phyloP scores from a whole-genome alignment of 1,284 basidiomycete genomes.

The Apiotrichum siamense region DNA sequence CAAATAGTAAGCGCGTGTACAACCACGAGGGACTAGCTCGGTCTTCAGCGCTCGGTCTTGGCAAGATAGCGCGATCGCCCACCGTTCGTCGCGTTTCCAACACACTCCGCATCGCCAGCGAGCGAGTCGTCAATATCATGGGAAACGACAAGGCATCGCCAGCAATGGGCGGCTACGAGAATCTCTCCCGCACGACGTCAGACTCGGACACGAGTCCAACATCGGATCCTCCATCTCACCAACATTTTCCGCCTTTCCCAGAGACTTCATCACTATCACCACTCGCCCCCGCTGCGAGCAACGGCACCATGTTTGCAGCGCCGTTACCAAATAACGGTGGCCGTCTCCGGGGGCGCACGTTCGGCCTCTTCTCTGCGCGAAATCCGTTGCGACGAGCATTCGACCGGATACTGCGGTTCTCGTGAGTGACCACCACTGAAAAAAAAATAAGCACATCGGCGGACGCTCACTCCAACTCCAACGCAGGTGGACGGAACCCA shows the following conservation, averaged over 20 bases:
- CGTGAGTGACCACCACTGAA: conserved; percentile 53
- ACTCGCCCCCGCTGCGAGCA: neutral
- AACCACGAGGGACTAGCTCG: conserved; percentile 22
- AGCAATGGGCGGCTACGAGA: conserved; percentile 36
- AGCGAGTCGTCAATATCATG: conserved; percentile 63
- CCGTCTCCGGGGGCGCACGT: conserved; percentile 73
- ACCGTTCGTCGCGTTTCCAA: conserved; percentile 35
- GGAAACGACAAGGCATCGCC: conserved; percentile 50
- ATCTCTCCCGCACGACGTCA: conserved; percentile 20
- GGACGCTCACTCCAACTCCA: no score
- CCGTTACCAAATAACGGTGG: conserved; percentile 13
- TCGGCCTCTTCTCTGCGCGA: conserved; percentile 68
- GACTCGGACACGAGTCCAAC: conserved; percentile 16
- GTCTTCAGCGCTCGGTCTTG: conserved; percentile 4
- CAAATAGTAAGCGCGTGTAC: conserved; percentile 16
- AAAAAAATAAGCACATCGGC: no score
- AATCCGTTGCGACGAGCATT: conserved; percentile 60
- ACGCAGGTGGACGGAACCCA: conserved; percentile 75
- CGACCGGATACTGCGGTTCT: conserved; percentile 62
- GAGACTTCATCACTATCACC: conserved; percentile 1
- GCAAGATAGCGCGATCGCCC: conserved; percentile 24
- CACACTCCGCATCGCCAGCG: conserved; percentile 50
- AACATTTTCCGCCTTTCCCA: neutral
- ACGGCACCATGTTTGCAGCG: conserved; percentile 11
- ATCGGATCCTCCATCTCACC: neutral